Base-by-base conservation (phyloP, 768 basidiomycete genomes). In the Phylloporus sp. region DNA sequence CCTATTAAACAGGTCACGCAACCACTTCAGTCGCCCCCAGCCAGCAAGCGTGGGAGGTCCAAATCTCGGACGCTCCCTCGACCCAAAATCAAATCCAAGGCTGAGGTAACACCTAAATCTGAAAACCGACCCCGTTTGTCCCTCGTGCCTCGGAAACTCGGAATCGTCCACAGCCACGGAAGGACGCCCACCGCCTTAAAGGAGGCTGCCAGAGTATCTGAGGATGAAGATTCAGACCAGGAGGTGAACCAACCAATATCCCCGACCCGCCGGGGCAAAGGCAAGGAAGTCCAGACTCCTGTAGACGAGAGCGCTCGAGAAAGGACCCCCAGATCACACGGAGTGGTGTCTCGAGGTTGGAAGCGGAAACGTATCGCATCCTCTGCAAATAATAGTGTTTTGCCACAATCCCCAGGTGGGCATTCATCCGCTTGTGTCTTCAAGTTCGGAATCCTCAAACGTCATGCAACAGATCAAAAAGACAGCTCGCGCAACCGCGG, bases 301-400 rank as follows among this genome's bases (percentile, higher is more conserved):
- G 27, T 29, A 34, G 55, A 56, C 24, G 54, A 52, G 12, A 18
- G 1, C 16, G 20, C 2, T 40, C 50, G 26, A 35, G 56, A 50
- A 34, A 53, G 45, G 53, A 57, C 47, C 31, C 56, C 47, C 32
- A 57, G 56, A 48, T 34, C 60, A 26, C 45, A 47, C 5, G 55
- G 49, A 47, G 31, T 40, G 31, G 47, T 16, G 18, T 29, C 58
- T n/a, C 50, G 45, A 26, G 51, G 59, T 50, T 48, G 54, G 40
- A 58, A 60, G 52, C 62, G 69, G 63, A 58, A 64, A 53, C 59
- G 64, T 12, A 52, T 56, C 20, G 15, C 43, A 29, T 62, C 65
- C 4, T 59, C 64, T 9, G 28, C 49, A 24, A 53, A 10, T 11
- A 26, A 26, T n/a, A 29, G 36, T 36, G 44, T 45, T 35, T 50